Percentiles rank a stretch among this genome's conserved stretches.
These are phyloP conservation scores for Clonostachys solani DNA, from an alignment of 2,329 filamentous ascomycete genomes.

Conservation along the genomic window DNA sequence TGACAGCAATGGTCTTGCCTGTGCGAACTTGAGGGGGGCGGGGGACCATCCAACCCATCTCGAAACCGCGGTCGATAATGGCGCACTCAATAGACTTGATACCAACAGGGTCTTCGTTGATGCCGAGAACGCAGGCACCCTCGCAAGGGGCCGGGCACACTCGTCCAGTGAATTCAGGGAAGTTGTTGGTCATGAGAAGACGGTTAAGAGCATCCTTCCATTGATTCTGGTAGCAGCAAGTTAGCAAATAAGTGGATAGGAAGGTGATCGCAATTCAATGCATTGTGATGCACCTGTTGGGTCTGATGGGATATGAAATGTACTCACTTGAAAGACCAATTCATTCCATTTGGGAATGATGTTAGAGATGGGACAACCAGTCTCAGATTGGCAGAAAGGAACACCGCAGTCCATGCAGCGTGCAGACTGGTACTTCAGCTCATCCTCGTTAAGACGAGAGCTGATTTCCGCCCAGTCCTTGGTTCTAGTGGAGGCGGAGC, in stretches of 20 bases:
- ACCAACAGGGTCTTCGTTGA: conserved; percentile 94
- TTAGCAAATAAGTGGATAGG: background rate
- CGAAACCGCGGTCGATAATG: conserved; percentile 95
- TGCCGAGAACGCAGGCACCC: conserved; percentile 91
- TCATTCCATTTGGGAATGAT: conserved; percentile 98
- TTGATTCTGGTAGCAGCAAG: conserved; percentile 45
- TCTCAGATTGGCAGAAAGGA: conserved; percentile 95
- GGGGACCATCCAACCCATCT: conserved; percentile 97
- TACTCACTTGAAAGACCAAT: conserved; percentile 47
- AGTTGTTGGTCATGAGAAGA: conserved; percentile 95
- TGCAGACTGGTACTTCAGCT: conserved; percentile 93
- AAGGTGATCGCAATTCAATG: too few species aligned
- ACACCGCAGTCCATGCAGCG: conserved; percentile 99
- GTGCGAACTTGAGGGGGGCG: conserved; percentile 73
- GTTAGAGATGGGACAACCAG: conserved; percentile 92
- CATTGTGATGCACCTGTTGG: too few species aligned
- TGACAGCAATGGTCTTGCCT: conserved; percentile 82
- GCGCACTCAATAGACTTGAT: conserved; percentile 99
- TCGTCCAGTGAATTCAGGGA: conserved; percentile 95
- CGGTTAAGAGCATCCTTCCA: conserved; percentile 92
- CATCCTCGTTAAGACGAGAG: conserved; percentile 82
- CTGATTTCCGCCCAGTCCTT: conserved; percentile 94
- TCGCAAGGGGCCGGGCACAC: conserved; percentile 96
- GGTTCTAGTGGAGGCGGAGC: conserved; percentile 74
- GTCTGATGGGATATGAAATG: background rate